Evolutionary conservation across 768 basidiomycete species (phyloP).

Genomic region (Xanthoconium stramineum): DNA sequence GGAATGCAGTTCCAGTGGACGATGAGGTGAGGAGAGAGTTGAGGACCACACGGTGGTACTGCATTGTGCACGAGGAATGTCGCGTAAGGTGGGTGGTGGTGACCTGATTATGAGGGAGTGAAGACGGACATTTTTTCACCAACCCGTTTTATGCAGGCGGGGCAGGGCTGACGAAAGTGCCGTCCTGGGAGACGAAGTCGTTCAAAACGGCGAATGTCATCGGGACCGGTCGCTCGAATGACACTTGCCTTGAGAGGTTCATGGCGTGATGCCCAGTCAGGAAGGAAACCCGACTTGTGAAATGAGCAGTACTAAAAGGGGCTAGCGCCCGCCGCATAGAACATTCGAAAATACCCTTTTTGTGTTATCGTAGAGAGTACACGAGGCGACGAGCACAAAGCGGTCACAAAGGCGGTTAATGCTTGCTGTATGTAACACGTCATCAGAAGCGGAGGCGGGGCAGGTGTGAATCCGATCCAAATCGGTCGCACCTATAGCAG

Average conservation of each 20-base stretch:
- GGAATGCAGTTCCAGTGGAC: slow-evolving; percentile 7
- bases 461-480: background rate
- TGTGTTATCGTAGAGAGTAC: background rate
- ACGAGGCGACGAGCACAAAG: background rate
- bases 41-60: slow-evolving; percentile 13
- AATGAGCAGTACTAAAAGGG: slow-evolving; percentile 1
- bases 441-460: background rate
- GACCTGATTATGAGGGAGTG: background rate
- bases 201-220: background rate
- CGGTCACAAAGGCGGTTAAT: background rate
- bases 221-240: slow-evolving; percentile 5
- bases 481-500: background rate
- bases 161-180: background rate
- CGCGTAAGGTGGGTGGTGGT: background rate
- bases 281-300: background rate
- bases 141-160: slow-evolving; percentile 15
- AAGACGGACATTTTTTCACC: background rate
- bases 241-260: slow-evolving; percentile 18
- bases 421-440: slow-evolving; percentile 22
- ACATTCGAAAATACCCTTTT: background rate
- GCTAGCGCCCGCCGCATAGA: slow-evolving; percentile 6
- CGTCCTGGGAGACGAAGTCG: background rate
- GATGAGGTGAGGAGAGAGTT: slow-evolving; percentile 17
- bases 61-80: slow-evolving; percentile 13
- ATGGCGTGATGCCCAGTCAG: background rate